Base-by-base conservation (phyloP, 2,329 filamentous ascomycete genomes). In the Venturiaceae sp. region DNA sequence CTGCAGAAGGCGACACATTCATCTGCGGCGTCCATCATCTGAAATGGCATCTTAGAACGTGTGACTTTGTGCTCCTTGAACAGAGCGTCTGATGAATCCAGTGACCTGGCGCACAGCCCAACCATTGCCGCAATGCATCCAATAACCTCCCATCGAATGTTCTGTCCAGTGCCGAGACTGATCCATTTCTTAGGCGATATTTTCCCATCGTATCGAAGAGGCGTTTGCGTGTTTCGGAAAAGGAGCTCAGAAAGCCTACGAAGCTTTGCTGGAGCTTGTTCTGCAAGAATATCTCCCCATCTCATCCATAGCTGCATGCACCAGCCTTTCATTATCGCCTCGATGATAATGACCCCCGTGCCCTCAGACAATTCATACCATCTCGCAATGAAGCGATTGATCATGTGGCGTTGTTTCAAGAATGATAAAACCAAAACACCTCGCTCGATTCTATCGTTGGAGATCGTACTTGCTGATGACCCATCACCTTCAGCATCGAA, bases 111-210 rank as follows among this genome's bases (percentile, higher is more conserved):
- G 19, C 74, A 63, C 16, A 75, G 61, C 0, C 70, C 72, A 1
- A 74, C 69, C 36, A 72, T 58, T 1, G 69, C 69, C 3, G 74
- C 64, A 1, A 75, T 65, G 7, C 72, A 66, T 0, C 74, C 75
- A 2, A 77, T 67, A 23, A 75, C 68, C 59, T 77, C 75, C 75
- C 75, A 77, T 61, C 74, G 64, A 5, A 76, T 60, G 50, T 69
- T 66, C 8, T 68, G 66, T 1, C 74, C 75, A 16, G 74, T 74
- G 1, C 68, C 69, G 5, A 66, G 66, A 16, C 65, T 61, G 21
- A 69, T 71, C 64, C 74, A 77, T 13, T 74, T 69, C 13, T 63
- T 64, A 14, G 73, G 66, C 5, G 69, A 69, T 46, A 72, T 75
- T 14, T 69, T 63, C 11, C 69, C 68, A 53, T 71, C 66, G 1